Evolutionary conservation across 139 green algal genomes (phyloP).

Genomic region (Coccomyxa sp.): DNA sequence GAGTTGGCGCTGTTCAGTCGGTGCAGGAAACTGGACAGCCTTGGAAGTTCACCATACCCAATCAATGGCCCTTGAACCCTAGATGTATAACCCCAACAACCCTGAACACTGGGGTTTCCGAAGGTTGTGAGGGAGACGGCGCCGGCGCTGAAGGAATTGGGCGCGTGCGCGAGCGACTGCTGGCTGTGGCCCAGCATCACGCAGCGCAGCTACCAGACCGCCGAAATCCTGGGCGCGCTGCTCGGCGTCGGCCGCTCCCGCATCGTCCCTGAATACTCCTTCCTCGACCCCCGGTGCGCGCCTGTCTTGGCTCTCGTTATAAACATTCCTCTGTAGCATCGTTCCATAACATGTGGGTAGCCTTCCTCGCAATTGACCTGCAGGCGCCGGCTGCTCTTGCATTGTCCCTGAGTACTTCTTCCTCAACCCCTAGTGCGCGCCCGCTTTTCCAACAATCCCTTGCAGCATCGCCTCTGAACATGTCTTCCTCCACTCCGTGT

Average conservation of each 20-base stretch:
- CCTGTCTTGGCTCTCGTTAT: neutral
- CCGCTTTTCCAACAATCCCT: neutral
- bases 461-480: too few species aligned
- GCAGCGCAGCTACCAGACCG: conserved; percentile 48
- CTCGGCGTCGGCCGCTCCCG: conserved; percentile 43
- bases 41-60: too few species aligned
- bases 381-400: neutral
- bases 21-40: too few species aligned
- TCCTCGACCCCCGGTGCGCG: conserved; percentile 28
- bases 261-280: conserved; percentile 69
- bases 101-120: neutral
- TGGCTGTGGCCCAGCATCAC: conserved; percentile 46
- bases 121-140: conserved; percentile 35
- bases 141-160: conserved; percentile 25
- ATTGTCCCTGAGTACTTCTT: conserved; percentile 18
- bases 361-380: neutral
- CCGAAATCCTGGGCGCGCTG: conserved; percentile 54
- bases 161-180: conserved; percentile 15
- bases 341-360: neutral
- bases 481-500: too few species aligned
- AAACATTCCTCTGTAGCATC: neutral
- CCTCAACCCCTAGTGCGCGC: conserved; percentile 13
- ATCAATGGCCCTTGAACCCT: too few species aligned
- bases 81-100: too few species aligned
- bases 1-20: too few species aligned